Evolutionary conservation across 2,329 filamentous ascomycete species (phyloP).

Genomic region (Lecanoromycetidae sp.): DNA sequence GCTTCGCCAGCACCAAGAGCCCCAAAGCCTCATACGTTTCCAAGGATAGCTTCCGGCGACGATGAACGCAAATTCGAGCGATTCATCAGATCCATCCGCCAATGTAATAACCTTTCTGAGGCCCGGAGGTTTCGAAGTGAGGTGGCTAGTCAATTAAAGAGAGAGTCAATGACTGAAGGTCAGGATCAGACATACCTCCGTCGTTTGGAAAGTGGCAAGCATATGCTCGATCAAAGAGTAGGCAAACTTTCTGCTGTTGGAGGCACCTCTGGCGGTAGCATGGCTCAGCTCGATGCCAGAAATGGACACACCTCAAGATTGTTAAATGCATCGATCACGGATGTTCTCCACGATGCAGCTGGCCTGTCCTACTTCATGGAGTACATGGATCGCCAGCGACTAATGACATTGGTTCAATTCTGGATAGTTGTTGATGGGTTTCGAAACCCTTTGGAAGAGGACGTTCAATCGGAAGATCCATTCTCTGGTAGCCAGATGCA

Average conservation of each 20-base stretch:
- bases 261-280: constrained; percentile 29
- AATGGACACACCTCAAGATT: constrained; percentile 44
- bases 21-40: constrained; percentile 56
- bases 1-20: constrained; percentile 65
- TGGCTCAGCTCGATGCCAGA: constrained; percentile 24
- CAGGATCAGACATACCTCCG: constrained; percentile 80
- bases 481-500: constrained; percentile 46
- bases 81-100: constrained; percentile 79
- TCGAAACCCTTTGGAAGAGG: constrained; percentile 82
- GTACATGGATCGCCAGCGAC: constrained; percentile 84
- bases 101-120: constrained; percentile 83
- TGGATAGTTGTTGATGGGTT: constrained; percentile 98
- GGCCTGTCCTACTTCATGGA: constrained; percentile 99
- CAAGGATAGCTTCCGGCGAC: constrained; percentile 67
- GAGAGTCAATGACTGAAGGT: constrained; percentile 63
- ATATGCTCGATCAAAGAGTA: constrained; percentile 80
- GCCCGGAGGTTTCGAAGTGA: constrained; percentile 85
- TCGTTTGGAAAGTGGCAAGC: constrained; percentile 79
- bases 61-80: constrained; percentile 88
- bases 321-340: constrained; percentile 64
- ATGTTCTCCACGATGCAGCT: constrained; percentile 79
- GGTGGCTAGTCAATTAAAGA: constrained; percentile 80
- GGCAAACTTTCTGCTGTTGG: constrained; percentile 62
- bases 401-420: constrained; percentile 89
- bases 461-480: constrained; percentile 55